phyloP scores from a whole-genome alignment of 176 grass and related monocot genomes.

The Themeda triandra region DNA sequence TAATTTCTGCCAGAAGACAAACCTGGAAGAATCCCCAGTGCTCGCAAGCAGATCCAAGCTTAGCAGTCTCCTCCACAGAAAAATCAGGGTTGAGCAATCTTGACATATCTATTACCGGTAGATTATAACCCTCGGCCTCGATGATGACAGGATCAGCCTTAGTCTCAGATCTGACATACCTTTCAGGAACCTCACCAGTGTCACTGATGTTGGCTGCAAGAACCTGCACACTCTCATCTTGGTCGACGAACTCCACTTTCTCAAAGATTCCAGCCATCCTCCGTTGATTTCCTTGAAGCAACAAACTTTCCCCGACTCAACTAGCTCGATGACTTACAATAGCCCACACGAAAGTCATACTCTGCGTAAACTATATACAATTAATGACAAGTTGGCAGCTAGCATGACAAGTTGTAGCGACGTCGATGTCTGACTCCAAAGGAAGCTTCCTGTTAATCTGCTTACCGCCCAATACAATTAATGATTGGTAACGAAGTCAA shows the following conservation, averaged over 20 bases:
- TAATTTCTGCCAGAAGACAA: neutral
- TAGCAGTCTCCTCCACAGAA: slow-evolving; percentile 31
- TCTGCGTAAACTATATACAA: neutral
- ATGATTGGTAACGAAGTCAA: neutral
- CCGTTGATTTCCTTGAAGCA: slow-evolving; percentile 8
- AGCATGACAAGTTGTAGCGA: neutral
- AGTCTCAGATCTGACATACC: slow-evolving; percentile 33
- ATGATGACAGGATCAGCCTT: neutral
- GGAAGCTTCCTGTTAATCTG: neutral
- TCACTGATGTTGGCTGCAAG: slow-evolving; percentile 12
- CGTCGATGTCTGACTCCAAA: neutral
- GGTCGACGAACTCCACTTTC: slow-evolving; percentile 26
- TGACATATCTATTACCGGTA: slow-evolving; percentile 36
- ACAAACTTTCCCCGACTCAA: neutral
- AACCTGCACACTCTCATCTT: slow-evolving; percentile 48
- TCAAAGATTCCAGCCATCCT: slow-evolving; percentile 25
- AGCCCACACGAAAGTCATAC: neutral
- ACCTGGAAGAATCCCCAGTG: slow-evolving; percentile 65
- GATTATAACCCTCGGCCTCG: neutral
- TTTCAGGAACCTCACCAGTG: slow-evolving; percentile 21
- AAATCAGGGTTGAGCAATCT: slow-evolving; percentile 32
- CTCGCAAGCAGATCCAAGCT: slow-evolving; percentile 49
- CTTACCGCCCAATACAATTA: neutral
- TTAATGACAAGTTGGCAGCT: neutral
- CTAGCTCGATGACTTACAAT: neutral